phyloP scores from a whole-genome alignment of 805 yeast species.

The Starmerella tilneyi region DNA sequence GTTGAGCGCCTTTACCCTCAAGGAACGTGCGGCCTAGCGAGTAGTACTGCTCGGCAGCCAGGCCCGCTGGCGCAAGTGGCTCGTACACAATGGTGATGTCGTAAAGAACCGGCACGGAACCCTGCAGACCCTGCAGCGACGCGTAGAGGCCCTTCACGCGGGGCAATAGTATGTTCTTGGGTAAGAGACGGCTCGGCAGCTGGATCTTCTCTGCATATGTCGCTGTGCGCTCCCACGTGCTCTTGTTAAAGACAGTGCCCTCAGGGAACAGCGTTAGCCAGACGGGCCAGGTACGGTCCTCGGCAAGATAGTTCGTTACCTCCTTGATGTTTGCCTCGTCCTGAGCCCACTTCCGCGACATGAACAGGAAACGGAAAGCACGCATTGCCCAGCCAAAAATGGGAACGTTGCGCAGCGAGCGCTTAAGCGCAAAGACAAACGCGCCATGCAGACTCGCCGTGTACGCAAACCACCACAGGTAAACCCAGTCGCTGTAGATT shows the following conservation, averaged over 20 bases:
- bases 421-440: constrained; percentile 67
- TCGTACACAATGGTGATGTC: constrained; percentile 79
- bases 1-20: constrained; percentile 59
- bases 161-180: constrained; percentile 66
- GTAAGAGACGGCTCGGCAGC: constrained; percentile 29
- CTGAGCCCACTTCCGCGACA: constrained; percentile 75
- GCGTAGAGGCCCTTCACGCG: constrained; percentile 69
- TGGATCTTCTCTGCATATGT: constrained; percentile 45
- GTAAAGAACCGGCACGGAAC: constrained; percentile 42
- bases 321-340: constrained; percentile 40
- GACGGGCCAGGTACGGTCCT: constrained; percentile 43
- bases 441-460: constrained; percentile 55
- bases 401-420: constrained; percentile 59
- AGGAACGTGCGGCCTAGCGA: constrained; percentile 55
- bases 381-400: constrained; percentile 79
- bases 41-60: constrained; percentile 61
- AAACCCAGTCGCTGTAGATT: constrained; percentile 89
- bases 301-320: constrained; percentile 20
- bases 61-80: constrained; percentile 52
- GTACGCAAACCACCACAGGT: constrained; percentile 75
- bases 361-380: constrained; percentile 63
- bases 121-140: constrained; percentile 44
- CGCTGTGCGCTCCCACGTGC: constrained; percentile 50
- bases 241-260: constrained; percentile 74
- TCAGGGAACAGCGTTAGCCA: constrained; percentile 81